Evolutionary conservation across 2,329 filamentous ascomycete genomes (phyloP), one percentile per base, ranked within the genome.

Genomic region (Lachnum nothofagi): DNA sequence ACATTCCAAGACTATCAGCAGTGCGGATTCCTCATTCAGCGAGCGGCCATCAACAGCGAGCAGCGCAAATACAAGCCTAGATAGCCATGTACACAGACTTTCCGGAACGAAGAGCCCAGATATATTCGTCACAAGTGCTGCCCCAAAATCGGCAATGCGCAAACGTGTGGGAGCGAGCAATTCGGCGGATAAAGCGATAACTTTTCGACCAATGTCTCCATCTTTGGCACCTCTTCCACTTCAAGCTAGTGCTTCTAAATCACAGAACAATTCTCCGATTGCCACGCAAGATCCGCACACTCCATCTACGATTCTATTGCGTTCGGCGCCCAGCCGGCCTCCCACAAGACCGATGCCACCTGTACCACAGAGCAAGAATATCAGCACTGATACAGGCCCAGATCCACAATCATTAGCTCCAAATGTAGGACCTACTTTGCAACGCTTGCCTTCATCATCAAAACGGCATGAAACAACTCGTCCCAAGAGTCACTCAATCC

Each of bases 1-100:
- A 20, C 40, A 45, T 35, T 48, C 50, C 14, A 29, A 39, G 23
- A 29, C 33, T 8, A 27, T n/a, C 29, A 42, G 42, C 23, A 9
- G 20, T 16, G 39, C 35, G 5, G 24, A 33, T 17, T 49, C 43
- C 4, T 22, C 38, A 4, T 47, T 27, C 16, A 46, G 20, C 17
- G 43, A 44, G 22, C 43, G 42, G 14, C 47, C 33, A 31, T 27
- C 22, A 8, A 49, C 44, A 22, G 40, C 44, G 12, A 47, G 48
- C 44, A 51, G 44, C 20, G 48, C 44, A 6, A 51, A 46, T 27
- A 51, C 48, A 7, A 51, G 48, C 24, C 19, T 46, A 2, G 44
- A 51, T 24, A 38, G 34, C 7, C 33, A 34, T 3, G 3, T n/a
- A 6, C 17, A n/a, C n/a, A 37, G 38, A 9, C 29, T 43, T 3